Evolutionary conservation across 2,329 filamentous ascomycete species (phyloP), one percentile per base, ranked within the genome.

Genomic region (Aureobasidium melanogenum): DNA sequence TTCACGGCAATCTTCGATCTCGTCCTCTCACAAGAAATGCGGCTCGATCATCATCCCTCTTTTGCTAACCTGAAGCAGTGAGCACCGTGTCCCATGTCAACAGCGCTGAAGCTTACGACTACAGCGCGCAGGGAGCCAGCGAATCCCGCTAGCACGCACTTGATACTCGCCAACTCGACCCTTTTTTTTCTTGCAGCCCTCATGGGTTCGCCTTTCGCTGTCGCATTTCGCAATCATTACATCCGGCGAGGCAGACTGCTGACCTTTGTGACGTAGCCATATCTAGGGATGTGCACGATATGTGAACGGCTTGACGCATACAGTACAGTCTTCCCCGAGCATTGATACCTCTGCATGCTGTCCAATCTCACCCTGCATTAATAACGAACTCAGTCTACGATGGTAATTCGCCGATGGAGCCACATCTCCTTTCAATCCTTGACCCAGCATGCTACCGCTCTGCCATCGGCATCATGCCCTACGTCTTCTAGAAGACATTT

Each of bases 351-450:
- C 22, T 57, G 54, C 41, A 47, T 46, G 38, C 52, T 41, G 17
- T 47, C 30, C 19, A 46, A 57, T 57, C 54, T 57, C 41, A 57
- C 41, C 54, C 54, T 57, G 54, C 54, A 57, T 57, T 22, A 47
- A 28, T 26, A 43, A 15, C 39, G 41, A 32, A 57, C n/a, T n/a
- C 19, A 24, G 14, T 47, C 32, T 46, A 14, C 41, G 54, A 46
- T 57, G 41, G 28, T 47, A 57, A 57, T 57, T 46, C 54, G 41
- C 54, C 54, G 54, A 57, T 57, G 36, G 30, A 46, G 54, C 52
- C 52, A 57, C 54, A 46, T 8, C 22, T 38, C 19, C 14, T 46
- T 32, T 26, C 41, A 26, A 28, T 47, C 41, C 41, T 26, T 57
- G 54, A 47, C 28, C 28, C 22, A 36, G 15, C 5, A 7, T 44